Evolutionary conservation across 371 early-diverging fungal species (phyloP), one percentile per base, ranked within the genome.

Genomic region (Rhizopus delemar): DNA sequence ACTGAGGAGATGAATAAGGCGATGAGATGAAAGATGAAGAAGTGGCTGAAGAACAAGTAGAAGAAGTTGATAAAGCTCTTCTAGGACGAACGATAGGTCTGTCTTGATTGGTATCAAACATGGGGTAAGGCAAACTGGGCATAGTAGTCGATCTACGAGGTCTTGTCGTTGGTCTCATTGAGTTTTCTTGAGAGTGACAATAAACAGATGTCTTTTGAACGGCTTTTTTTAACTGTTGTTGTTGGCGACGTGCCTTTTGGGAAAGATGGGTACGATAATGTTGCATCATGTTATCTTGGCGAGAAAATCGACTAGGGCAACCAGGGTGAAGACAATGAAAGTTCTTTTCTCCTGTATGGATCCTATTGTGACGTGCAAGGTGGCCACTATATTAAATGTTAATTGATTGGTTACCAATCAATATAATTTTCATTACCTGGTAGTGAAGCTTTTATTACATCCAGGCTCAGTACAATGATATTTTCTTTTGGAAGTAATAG

Each of bases 331-430:
- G 78, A 66, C 96, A 95, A 49, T 81, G 73, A 68, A 89, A 94
- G 39, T 93, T 93, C 72, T 90, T 92, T 74, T 94, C 94, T 33
- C 93, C 93, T 0, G 94, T 93, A 60, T 93, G 94, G 53, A 93
- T 92, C 34, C 92, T 78, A 66, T 90, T 85, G 69, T 95, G 94
- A 46, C 96, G 82, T 39, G 93, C 90, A 54, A 95, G 78, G 71
- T 94, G 90, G 0, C 89, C 89, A 72, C 91, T 90, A 66, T n/a
- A 43, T 13, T 5, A 46, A 22, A 8, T 31, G 56, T 11, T 13
- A 35, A 43, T 15, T 46, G 11, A 38, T 35, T 39, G 16, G 12
- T n/a, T 35, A 7, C 11, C 8, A 43, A 15, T 29, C 12, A 12
- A 22, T 32, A 52, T 35, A 56, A 48, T 15, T 48, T 52, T 33